These are phyloP conservation scores for Pezicula rhizophila DNA, from an alignment of 2,329 filamentous ascomycete genomes.

Conservation along the genomic window DNA sequence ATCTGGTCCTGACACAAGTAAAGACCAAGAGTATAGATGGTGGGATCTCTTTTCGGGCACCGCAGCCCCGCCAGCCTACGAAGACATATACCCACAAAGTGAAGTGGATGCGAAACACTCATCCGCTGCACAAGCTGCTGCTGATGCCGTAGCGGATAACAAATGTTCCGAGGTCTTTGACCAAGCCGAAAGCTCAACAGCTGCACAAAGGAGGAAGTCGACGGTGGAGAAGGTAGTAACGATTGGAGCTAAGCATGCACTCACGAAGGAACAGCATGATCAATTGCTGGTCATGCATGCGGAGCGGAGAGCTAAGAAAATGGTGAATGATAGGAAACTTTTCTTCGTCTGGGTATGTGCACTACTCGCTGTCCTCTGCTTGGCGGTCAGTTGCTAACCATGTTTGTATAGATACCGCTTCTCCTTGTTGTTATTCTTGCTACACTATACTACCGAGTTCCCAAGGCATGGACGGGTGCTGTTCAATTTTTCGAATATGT, in stretches of 20 bases:
- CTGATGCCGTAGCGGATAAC: constrained; percentile 51
- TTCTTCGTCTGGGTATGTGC: constrained; percentile 61
- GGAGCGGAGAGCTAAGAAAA: constrained; percentile 51
- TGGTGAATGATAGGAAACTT: constrained; percentile 58
- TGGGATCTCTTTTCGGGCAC: constrained; percentile 59
- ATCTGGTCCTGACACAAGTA: constrained; percentile 26
- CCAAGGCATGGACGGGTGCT: constrained; percentile 33
- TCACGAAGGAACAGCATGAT: constrained; percentile 60
- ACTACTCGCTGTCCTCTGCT: neutral
- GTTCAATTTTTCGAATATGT: constrained; percentile 14
- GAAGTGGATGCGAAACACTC: constrained; percentile 50
- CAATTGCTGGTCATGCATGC: constrained; percentile 55
- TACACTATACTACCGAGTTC: constrained; percentile 46
- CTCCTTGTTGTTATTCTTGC: constrained; percentile 42
- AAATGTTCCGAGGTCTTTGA: constrained; percentile 52
- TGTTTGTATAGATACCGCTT: constrained; percentile 40
- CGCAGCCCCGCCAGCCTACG: constrained; percentile 65
- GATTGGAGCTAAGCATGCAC: constrained; percentile 57
- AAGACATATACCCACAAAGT: constrained; percentile 64
- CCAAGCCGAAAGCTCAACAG: constrained; percentile 29
- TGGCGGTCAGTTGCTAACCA: constrained; percentile 12
- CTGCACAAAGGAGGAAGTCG: constrained; percentile 33
- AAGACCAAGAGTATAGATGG: constrained; percentile 52
- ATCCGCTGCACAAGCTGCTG: constrained; percentile 51
- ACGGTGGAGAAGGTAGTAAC: constrained; percentile 38